These are phyloP conservation scores for Tremellales sp. DNA, from an alignment of 1,284 basidiomycete species.

Conservation along the genomic window DNA sequence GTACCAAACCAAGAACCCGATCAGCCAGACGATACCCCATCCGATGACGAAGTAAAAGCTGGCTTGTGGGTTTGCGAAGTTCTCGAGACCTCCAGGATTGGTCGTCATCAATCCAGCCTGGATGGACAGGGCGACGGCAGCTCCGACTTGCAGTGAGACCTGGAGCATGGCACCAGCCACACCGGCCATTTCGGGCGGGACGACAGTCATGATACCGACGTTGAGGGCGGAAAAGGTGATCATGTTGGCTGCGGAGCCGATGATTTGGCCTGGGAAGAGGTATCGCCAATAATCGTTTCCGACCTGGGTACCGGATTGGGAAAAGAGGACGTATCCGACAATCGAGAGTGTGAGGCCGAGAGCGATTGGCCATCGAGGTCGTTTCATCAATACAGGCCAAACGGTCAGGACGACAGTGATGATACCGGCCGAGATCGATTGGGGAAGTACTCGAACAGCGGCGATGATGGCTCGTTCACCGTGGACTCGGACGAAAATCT, in stretches of 20 bases:
- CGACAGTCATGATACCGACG: slow-evolving; percentile 36
- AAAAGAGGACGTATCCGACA: slow-evolving; percentile 29
- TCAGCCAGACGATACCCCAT: slow-evolving; percentile 34
- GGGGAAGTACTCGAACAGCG: slow-evolving; percentile 16
- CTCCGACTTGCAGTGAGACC: slow-evolving; percentile 34
- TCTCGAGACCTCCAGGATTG: slow-evolving; percentile 26
- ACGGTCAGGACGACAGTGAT: slow-evolving; percentile 8
- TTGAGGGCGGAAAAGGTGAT: slow-evolving; percentile 20
- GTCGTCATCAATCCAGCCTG: slow-evolving; percentile 43
- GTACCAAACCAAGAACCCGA: slow-evolving; percentile 33
- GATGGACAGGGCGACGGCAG: slow-evolving; percentile 34
- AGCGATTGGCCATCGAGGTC: slow-evolving; percentile 23
- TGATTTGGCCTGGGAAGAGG: slow-evolving; percentile 30
- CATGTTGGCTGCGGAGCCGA: slow-evolving; percentile 31
- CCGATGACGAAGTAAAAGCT: slow-evolving; percentile 40
- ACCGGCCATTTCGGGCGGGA: slow-evolving; percentile 31
- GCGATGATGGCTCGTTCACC: slow-evolving; percentile 15
- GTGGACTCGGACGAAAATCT: slow-evolving; percentile 7
- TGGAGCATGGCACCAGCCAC: slow-evolving; percentile 43
- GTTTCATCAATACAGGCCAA: slow-evolving; percentile 11
- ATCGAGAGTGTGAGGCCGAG: slow-evolving; percentile 20
- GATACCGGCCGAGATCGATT: slow-evolving; percentile 8
- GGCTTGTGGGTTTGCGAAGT: slow-evolving; percentile 32
- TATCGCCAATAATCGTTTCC: slow-evolving; percentile 39
- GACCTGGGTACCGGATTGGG: slow-evolving; percentile 15